These are phyloP conservation scores for Pichia sp. DNA, from an alignment of 1,139 yeast genomes.

Conservation along the genomic window DNA sequence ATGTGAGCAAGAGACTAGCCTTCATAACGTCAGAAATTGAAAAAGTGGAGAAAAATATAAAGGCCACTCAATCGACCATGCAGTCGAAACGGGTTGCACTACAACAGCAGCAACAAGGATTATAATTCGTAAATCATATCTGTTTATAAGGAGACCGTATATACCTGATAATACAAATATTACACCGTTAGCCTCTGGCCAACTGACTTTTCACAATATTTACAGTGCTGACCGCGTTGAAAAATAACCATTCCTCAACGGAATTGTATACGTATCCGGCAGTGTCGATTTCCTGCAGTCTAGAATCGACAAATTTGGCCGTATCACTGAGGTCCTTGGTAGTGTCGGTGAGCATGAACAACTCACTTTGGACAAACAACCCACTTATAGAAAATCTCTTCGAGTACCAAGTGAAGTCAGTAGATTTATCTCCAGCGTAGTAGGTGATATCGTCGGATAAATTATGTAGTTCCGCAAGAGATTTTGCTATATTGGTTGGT, in stretches of 20 bases:
- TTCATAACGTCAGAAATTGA: conserved; percentile 75
- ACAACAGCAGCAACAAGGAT: conserved; percentile 1
- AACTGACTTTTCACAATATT: conserved; percentile 71
- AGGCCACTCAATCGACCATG: conserved; percentile 40
- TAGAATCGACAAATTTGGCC: conserved; percentile 56
- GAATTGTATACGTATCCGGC: conserved; percentile 59
- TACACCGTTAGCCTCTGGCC: conserved; percentile 48
- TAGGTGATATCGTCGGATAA: conserved; percentile 80
- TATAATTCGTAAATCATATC: background rate
- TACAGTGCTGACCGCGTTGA: conserved; percentile 60
- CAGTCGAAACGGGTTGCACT: conserved; percentile 7
- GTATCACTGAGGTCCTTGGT: conserved; percentile 56
- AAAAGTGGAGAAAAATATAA: conserved; percentile 59
- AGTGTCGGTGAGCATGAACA: conserved; percentile 77
- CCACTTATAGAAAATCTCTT: conserved; percentile 68
- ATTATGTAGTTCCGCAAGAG: conserved; percentile 65
- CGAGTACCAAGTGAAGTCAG: conserved; percentile 92
- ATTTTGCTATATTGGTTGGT: conserved; percentile 47
- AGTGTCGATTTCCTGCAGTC: conserved; percentile 49
- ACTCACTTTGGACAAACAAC: conserved; percentile 67
- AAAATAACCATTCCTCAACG: conserved; percentile 70
- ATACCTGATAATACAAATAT: background rate
- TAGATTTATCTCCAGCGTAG: conserved; percentile 75
- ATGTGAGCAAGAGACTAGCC: conserved; percentile 84
- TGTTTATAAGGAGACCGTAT: background rate